Evolutionary conservation across 352 stramenopile genomes (phyloP).

Genomic region (Globisporangium rhizosaccharum): DNA sequence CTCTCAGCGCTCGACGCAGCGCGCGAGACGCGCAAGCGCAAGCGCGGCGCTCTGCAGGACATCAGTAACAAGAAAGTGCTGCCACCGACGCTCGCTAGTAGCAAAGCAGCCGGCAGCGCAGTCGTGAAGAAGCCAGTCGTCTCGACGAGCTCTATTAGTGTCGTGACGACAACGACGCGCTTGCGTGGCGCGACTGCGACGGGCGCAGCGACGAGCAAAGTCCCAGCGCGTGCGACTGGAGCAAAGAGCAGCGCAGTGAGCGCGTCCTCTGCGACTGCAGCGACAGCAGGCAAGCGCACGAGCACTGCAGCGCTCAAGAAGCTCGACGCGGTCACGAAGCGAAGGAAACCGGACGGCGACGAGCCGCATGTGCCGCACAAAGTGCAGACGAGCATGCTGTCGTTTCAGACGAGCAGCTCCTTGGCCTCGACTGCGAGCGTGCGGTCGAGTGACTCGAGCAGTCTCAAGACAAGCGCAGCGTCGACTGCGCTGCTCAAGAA

Average conservation of each 20-base stretch:
- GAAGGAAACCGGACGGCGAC: conserved; percentile 34
- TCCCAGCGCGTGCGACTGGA: not conserved
- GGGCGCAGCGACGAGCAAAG: conserved; percentile 2
- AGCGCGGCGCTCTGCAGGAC: conserved; percentile 71
- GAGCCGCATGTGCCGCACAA: conserved; percentile 34
- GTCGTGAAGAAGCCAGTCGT: conserved; percentile 19
- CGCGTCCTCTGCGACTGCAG: not conserved
- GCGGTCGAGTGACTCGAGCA: conserved; percentile 3
- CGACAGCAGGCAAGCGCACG: conserved; percentile 6
- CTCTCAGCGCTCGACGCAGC: conserved; percentile 12
- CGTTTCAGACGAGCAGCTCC: conserved; percentile 35
- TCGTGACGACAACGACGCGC: conserved; percentile 14
- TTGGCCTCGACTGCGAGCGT: conserved; percentile 5
- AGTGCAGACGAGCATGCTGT: conserved; percentile 66
- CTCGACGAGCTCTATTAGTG: conserved; percentile 7
- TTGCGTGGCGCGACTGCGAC: conserved; percentile 7
- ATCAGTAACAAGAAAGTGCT: conserved; percentile 71
- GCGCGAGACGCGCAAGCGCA: conserved; percentile 56
- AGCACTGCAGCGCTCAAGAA: conserved; percentile 9
- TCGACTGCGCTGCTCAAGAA: conserved; percentile 7
- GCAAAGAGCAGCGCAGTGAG: conserved; percentile 1
- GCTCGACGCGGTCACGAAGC: conserved; percentile 29
- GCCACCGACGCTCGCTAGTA: conserved; percentile 6
- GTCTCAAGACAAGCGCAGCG: conserved; percentile 1
- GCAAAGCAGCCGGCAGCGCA: conserved; percentile 14